Conservation (phyloP, 306 rosid genomes). For the Medicago lupulina region DNA sequence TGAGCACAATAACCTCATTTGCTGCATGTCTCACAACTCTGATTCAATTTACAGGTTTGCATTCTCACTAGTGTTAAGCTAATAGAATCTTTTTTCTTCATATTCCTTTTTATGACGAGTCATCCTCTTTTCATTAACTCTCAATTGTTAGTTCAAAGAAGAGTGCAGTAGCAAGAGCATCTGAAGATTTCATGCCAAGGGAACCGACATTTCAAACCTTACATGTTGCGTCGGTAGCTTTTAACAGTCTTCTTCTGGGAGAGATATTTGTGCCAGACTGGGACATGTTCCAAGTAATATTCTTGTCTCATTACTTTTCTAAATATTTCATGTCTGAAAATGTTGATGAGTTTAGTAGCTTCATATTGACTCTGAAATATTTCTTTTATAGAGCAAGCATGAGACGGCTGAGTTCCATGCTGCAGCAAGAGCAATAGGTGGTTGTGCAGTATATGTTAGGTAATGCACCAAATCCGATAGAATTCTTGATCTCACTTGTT, state of each 20-base stretch:
- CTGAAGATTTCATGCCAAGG: conserved; percentile 84
- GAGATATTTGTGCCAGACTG: conserved; percentile 80
- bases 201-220: conserved; percentile 79
- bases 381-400: conserved; percentile 65
- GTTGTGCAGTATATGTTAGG: conserved; percentile 81
- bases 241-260: conserved; percentile 75
- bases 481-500: conserved; percentile 4
- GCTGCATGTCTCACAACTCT: conserved; percentile 71
- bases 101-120: conserved; percentile 25
- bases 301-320: conserved; percentile 12
- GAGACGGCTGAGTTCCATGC: conserved; percentile 79
- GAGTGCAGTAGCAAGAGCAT: conserved; percentile 72
- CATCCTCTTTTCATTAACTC: not conserved
- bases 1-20: conserved; percentile 57
- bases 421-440: conserved; percentile 86
- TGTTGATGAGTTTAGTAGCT: not conserved
- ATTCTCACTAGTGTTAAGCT: conserved; percentile 4
- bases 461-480: conserved; percentile 33
- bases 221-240: conserved; percentile 73
- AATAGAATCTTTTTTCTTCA: conserved; percentile 9
- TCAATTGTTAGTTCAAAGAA: conserved; percentile 59
- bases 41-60: conserved; percentile 73
- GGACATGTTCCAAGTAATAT: conserved; percentile 82
- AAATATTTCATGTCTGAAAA: conserved; percentile 1
- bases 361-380: conserved; percentile 24